These are phyloP conservation scores for Deinandra increscens DNA, from an alignment of 129 eudicot species.

Conservation along the genomic window DNA sequence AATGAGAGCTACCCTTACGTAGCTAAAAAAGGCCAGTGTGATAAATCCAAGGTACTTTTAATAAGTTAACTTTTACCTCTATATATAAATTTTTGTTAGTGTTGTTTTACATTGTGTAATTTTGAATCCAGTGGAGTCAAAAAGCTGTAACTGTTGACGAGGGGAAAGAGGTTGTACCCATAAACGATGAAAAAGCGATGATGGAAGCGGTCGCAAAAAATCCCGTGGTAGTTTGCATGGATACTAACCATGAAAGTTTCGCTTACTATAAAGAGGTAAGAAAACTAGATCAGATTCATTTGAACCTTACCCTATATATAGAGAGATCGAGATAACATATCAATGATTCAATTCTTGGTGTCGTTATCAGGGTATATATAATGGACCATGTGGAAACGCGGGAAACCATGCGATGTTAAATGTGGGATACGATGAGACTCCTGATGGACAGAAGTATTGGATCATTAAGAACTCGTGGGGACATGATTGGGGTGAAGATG, in stretches of 20 bases:
- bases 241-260: conserved; percentile 43
- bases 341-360: no score
- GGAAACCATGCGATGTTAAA: conserved; percentile 26
- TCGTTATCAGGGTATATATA: conserved; percentile 44
- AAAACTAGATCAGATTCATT: no score
- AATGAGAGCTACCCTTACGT: conserved; percentile 59
- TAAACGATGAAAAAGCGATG: conserved; percentile 45
- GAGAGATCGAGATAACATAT: no score
- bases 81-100: no score
- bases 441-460: conserved; percentile 21
- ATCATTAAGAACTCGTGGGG: conserved; percentile 25
- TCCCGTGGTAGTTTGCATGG: conserved; percentile 54
- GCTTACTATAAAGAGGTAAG: conserved; percentile 42
- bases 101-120: no score
- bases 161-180: conserved; percentile 48
- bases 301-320: no score
- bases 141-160: conserved; percentile 28
- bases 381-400: conserved; percentile 54
- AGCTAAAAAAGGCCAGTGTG: conserved; percentile 49
- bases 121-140: neutral
- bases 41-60: conserved; percentile 51
- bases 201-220: conserved; percentile 59
- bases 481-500: conserved; percentile 25
- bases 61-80: no score
- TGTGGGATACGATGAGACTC: conserved; percentile 20